Evolutionary conservation across 2,329 filamentous ascomycete species (phyloP).

Genomic region (Alternaria hordeiaustralica): DNA sequence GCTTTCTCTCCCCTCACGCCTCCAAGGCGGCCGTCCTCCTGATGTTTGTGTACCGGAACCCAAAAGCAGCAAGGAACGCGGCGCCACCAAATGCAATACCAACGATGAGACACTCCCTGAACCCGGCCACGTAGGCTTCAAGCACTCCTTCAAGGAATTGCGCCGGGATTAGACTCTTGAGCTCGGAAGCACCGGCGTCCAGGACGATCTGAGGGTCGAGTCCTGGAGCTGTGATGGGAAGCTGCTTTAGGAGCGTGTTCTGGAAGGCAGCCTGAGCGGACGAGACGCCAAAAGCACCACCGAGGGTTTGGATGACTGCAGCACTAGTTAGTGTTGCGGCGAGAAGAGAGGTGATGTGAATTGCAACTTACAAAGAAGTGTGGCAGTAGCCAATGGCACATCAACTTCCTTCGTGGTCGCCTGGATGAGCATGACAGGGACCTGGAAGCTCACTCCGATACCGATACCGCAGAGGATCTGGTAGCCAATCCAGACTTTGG

Average conservation of each 20-base stretch:
- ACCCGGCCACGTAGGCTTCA: background rate
- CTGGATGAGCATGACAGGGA: slow-evolving; percentile 48
- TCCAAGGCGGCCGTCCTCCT: background rate
- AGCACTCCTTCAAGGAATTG: background rate
- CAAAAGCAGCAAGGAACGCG: background rate
- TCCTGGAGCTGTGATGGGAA: slow-evolving; percentile 41
- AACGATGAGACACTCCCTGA: background rate
- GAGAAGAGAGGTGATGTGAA: fast-evolving
- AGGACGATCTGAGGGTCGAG: slow-evolving; percentile 33
- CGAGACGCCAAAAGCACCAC: slow-evolving; percentile 51
- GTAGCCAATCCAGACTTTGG: slow-evolving; percentile 55
- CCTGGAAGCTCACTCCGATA: slow-evolving; percentile 27
- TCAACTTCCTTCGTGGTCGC: slow-evolving; percentile 42
- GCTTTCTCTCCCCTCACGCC: background rate
- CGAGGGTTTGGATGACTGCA: slow-evolving; percentile 40
- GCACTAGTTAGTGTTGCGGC: background rate
- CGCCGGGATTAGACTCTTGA: background rate
- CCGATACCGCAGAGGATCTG: slow-evolving; percentile 54
- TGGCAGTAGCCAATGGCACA: slow-evolving; percentile 46
- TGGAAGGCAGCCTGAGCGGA: slow-evolving; percentile 51
- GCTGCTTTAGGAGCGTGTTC: slow-evolving; percentile 42
- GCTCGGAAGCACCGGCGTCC: slow-evolving; percentile 44
- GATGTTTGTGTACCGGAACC: slow-evolving; percentile 1
- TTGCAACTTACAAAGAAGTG: slow-evolving; percentile 46
- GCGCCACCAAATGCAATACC: slow-evolving; percentile 2